Evolutionary conservation across 805 yeast species (phyloP), one percentile per base, ranked within the genome.

Genomic region (Yarrowia sp.): DNA sequence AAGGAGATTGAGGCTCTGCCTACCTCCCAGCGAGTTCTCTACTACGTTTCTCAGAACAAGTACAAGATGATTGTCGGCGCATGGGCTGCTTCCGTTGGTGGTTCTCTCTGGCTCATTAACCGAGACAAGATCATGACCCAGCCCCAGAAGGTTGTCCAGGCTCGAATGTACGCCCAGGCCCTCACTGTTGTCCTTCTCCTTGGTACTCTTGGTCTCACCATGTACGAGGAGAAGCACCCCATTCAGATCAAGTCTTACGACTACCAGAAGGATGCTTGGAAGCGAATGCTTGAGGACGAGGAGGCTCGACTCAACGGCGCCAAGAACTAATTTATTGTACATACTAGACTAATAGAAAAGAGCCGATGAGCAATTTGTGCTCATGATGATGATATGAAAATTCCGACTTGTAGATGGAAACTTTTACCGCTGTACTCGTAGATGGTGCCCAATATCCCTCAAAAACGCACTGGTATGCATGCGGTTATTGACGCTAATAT

Each of bases 91-190:
- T 86, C 93, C 3, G 76, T 89, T 79, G 89, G 81, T 69, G 96
- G 92, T 0, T 87, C 96, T 4, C 90, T 93, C 90, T 83, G 77
- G 53, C 71, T 78, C 50, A 90, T 89, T 62, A 86, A 89, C 77
- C 83, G 82, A 70, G 96, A 90, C 74, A 86, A 85, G 68, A 78
- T 86, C 73, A 83, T 90, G 87, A 83, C 90, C 64, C 82, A 80
- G 68, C 77, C 95, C 5, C 96, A 90, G 77, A 90, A 89, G 75
- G 84, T 89, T 57, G 95, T 88, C 38, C 92, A 88, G 74, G 96
- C 96, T 36, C 86, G 96, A 83, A 90, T 90, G 89, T 90, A 90
- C 73, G 96, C 96, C 10, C 96, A 90, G 76, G 89, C 88, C 68
- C 76, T 89, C 64, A 88, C 96, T 1, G 92, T 90, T 64, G 82